Evolutionary conservation across 1,139 yeast species (phyloP).

Genomic region (Nadsonia commutata): DNA sequence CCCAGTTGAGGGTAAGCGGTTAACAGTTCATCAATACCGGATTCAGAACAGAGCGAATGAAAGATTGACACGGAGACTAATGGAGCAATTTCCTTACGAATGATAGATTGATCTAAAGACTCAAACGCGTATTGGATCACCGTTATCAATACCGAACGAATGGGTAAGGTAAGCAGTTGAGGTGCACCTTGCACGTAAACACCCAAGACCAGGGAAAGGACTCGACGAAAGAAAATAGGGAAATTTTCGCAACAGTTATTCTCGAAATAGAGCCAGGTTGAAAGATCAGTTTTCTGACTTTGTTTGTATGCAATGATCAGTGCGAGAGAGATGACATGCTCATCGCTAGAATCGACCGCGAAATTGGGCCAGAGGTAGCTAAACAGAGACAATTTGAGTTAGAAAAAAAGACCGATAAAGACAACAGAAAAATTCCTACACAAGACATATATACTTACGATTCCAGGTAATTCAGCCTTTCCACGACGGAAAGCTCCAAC

Average conservation of each 20-base stretch:
- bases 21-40: conserved; percentile 12
- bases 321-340: conserved; percentile 28
- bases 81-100: conserved; percentile 22
- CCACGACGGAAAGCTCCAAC: conserved; percentile 8
- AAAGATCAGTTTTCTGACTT: neutral
- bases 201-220: conserved; percentile 13
- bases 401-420: neutral
- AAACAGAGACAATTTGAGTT: conserved; percentile 1
- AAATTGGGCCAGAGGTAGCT: conserved; percentile 29
- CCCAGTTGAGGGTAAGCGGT: conserved; percentile 11
- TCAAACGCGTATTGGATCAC: conserved; percentile 11
- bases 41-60: conserved; percentile 18
- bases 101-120: conserved; percentile 12
- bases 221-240: conserved; percentile 16
- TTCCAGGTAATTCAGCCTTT: conserved; percentile 13
- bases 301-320: conserved; percentile 5
- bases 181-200: conserved; percentile 1
- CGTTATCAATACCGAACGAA: neutral
- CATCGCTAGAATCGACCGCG: conserved; percentile 26
- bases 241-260: conserved; percentile 12
- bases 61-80: conserved; percentile 29
- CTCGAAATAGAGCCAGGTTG: neutral
- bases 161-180: neutral
- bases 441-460: conserved; percentile 7
- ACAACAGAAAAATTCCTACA: neutral